phyloP scores from a whole-genome alignment of 2,329 filamentous ascomycete genomes.

The Ambrosiella cleistominuta region DNA sequence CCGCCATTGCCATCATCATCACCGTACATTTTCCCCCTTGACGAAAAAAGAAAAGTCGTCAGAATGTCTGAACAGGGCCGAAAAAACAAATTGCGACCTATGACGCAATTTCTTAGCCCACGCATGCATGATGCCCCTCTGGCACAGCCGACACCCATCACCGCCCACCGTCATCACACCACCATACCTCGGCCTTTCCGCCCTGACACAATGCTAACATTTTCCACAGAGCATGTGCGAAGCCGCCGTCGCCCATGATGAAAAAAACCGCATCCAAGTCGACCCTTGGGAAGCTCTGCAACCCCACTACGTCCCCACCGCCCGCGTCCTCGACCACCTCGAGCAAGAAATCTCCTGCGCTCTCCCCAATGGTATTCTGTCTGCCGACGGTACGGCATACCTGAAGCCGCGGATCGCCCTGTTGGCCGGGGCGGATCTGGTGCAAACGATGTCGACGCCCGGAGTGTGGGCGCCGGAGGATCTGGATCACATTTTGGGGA shows the following conservation, averaged over 20 bases:
- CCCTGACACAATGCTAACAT: too few relatives aligned
- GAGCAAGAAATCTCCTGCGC: conserved; percentile 69
- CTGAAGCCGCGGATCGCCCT: conserved; percentile 53
- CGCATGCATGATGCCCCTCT: neutral
- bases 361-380: conserved; percentile 58
- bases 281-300: conserved; percentile 76
- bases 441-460: conserved; percentile 54
- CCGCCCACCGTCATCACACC: neutral
- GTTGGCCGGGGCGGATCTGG: conserved; percentile 61
- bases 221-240: conserved; percentile 51
- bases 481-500: conserved; percentile 70
- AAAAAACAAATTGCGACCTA: neutral
- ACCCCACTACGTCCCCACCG: conserved; percentile 72
- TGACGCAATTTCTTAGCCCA: neutral
- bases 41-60: too few relatives aligned
- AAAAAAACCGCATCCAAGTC: conserved; percentile 58
- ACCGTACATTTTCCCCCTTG: neutral
- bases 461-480: conserved; percentile 73
- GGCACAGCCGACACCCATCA: neutral
- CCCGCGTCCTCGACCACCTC: conserved; percentile 79
- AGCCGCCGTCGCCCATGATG: conserved; percentile 56
- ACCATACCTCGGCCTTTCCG: neutral
- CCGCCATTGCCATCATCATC: neutral
- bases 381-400: conserved; percentile 46
- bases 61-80: neutral